Conservation (phyloP, 306 rosid species). For the Castanospermum australe region DNA sequence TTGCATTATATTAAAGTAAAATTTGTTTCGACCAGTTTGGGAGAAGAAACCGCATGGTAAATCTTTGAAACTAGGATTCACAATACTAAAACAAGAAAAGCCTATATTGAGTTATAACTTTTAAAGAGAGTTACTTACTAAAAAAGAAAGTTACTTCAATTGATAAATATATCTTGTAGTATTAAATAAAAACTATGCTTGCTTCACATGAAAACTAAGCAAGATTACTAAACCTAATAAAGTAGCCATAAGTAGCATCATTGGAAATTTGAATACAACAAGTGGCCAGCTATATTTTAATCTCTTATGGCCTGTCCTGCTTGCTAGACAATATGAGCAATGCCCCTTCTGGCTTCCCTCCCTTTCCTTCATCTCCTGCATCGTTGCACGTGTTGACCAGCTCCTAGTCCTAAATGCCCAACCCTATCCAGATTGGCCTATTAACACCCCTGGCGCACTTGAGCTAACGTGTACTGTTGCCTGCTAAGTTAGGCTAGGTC, state of each 20-base stretch:
- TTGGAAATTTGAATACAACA: background rate
- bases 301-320: background rate
- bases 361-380: background rate
- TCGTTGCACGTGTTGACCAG: background rate
- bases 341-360: background rate
- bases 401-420: background rate
- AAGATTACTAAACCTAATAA: background rate
- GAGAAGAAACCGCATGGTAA: background rate
- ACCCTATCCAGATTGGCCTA: background rate
- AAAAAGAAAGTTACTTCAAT: background rate
- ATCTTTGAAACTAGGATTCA: background rate
- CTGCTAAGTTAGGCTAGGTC: slow-evolving; percentile 35
- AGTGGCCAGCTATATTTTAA: background rate
- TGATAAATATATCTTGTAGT: background rate
- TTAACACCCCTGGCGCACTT: slow-evolving; percentile 4
- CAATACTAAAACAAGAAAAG: background rate
- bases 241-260: background rate
- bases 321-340: background rate
- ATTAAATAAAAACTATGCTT: background rate
- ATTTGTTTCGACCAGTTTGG: no score
- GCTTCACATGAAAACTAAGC: background rate
- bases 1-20: no score
- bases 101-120: background rate
- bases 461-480: background rate
- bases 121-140: background rate